A percentile compares a stretch with the other conserved stretches of the same genome.
phyloP scores from a whole-genome alignment of 2,329 filamentous ascomycete genomes.

The Cladorrhinum sp. region DNA sequence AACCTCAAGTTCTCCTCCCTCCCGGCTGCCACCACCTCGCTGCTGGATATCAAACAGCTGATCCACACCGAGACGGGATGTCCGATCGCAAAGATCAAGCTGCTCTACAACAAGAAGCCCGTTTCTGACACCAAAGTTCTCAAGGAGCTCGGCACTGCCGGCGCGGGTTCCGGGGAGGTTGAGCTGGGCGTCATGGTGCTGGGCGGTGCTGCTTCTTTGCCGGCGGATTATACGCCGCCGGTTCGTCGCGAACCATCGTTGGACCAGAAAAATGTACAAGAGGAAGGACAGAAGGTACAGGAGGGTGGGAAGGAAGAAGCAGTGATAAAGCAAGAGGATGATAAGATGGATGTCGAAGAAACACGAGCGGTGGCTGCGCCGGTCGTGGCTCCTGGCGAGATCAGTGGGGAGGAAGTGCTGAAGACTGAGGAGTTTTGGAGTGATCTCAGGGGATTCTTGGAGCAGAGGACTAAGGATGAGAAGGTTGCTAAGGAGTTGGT shows the following conservation, averaged over 20 bases:
- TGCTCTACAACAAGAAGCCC: slow-evolving; percentile 86
- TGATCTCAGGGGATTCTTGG: slow-evolving; percentile 77
- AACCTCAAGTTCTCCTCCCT: slow-evolving; percentile 66
- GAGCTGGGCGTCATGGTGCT: slow-evolving; percentile 78
- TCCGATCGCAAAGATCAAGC: slow-evolving; percentile 74
- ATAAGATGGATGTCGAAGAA: slow-evolving; percentile 37
- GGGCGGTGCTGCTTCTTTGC: slow-evolving; percentile 57
- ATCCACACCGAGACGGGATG: slow-evolving; percentile 63
- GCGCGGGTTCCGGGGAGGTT: slow-evolving; percentile 45
- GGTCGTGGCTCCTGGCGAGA: slow-evolving; percentile 39
- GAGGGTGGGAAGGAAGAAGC: neutral
- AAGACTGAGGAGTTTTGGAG: slow-evolving; percentile 77
- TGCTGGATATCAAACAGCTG: slow-evolving; percentile 73
- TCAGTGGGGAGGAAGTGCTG: slow-evolving; percentile 58
- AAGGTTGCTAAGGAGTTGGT: slow-evolving; percentile 61
- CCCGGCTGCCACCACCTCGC: slow-evolving; percentile 62
- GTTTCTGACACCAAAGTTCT: slow-evolving; percentile 73
- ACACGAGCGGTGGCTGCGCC: too few relatives aligned
- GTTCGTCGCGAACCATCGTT: too few relatives aligned
- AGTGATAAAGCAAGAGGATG: slow-evolving; percentile 5
- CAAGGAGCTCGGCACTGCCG: slow-evolving; percentile 58
- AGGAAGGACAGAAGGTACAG: slow-evolving; percentile 37
- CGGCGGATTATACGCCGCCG: too few relatives aligned
- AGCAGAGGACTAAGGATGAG: slow-evolving; percentile 74
- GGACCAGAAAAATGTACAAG: slow-evolving; percentile 37